These are phyloP conservation scores for Climacium dendroides DNA, from an alignment of 225 moss, liverwort and hornwort genomes.

Conservation along the genomic window DNA sequence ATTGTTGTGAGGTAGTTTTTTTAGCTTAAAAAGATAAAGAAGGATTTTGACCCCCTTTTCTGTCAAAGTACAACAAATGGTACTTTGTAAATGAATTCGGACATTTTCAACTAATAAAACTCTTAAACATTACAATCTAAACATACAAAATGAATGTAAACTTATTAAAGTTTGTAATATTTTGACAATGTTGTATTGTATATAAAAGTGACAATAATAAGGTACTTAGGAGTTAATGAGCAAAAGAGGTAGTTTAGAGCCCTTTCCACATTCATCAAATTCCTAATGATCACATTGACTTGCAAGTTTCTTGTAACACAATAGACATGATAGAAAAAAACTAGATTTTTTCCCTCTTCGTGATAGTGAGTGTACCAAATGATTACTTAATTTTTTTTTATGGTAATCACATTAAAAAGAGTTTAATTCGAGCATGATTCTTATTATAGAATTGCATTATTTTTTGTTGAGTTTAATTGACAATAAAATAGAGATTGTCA, in stretches of 20 bases:
- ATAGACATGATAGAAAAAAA: neutral
- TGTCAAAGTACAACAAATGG: accelerated
- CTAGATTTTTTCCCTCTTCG: neutral
- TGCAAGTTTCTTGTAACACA: too few relatives aligned
- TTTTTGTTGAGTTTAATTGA: neutral
- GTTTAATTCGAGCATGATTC: neutral
- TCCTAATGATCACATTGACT: neutral
- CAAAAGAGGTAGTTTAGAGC: neutral
- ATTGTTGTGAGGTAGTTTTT: neutral
- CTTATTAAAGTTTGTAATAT: neutral
- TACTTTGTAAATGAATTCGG: neutral
- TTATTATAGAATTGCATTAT: neutral
- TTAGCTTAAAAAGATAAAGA: too few relatives aligned
- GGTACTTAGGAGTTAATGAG: neutral
- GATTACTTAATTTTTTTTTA: neutral
- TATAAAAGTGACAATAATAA: neutral
- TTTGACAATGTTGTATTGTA: neutral
- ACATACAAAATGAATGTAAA: neutral
- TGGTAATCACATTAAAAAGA: neutral
- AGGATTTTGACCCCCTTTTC: too few relatives aligned
- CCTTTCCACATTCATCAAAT: neutral
- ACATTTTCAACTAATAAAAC: neutral
- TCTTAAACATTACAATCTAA: neutral
- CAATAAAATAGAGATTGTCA: neutral
- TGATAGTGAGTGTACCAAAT: neutral